Evolutionary conservation across 2,329 filamentous ascomycete species (phyloP), one percentile per base, ranked within the genome.

Genomic region (Alternaria solani): DNA sequence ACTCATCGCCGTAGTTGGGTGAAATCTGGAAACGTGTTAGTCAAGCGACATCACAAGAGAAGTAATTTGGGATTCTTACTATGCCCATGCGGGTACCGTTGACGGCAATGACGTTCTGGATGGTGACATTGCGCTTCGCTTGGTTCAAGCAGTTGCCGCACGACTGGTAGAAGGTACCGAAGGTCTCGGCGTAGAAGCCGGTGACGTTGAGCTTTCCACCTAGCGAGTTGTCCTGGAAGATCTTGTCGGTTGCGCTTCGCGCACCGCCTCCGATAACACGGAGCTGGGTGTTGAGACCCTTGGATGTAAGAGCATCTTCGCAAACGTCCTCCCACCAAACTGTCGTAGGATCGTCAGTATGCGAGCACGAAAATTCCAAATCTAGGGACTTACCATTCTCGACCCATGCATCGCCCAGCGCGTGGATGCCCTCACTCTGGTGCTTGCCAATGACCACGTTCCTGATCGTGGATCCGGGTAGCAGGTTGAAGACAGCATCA

Each of bases 281-380:
- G 23, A 71, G 67, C 39, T 71, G 69, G 1, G 69, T 71, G 49
- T 71, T 71, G 39, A 71, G 61, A 26, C 69, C 69, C 47, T 71
- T 71, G 26, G 61, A 65, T 6, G 69, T 71, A 16, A 71, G 51
- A 4, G 69, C 69, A 44, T 71, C 69, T 48, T 71, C 69, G 36
- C 69, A 71, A 20, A 71, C 69, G 8, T 71, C 69, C 57, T 71
- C 69, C 69, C 69, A 71, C 69, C 69, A 71, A 4, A 71, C 69
- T 71, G 5, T 54, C 11, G 14, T 6, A 34, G 25, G 2, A 14
- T 34, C 5, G 41, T 66, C 47, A 68, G 60, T 18, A 18, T 39
- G 11, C 53, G 3, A 12, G 1, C 34, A 2, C 4, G 3, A 16
- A 18, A 18, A n/a, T 2, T 5, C 7, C 2, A 3, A 0, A 4